Evolutionary conservation across 78 protist genomes (phyloP), one percentile per base, ranked within the genome.

Genomic region (Protostelium mycophagum): DNA sequence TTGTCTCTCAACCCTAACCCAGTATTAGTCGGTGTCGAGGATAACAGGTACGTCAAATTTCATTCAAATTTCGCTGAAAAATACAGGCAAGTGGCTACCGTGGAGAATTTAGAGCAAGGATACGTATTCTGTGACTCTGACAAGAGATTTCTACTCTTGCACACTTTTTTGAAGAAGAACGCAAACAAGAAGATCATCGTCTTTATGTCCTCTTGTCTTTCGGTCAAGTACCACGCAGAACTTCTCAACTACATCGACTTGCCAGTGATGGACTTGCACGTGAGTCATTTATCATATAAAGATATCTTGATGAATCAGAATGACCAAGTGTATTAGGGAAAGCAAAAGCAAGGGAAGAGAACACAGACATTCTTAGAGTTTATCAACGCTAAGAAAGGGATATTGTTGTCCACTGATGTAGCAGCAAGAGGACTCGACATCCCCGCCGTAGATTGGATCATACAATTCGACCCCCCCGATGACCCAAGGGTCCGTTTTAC

Each of bases 401-500:
- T 97, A 25, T 93, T 99, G 23, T 89, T 99, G 25, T 97, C 97
- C 87, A 99, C 99, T 0, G 99, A 99, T 89, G 99, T 99, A 35
- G 99, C 99, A 0, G 99, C 99, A 0, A 97, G 99, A 34, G 99
- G 99, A 16, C 90, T 99, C 0, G 99, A 99, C 94, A 98, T 99
- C 84, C 99, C 99, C 5, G 88, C 83, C 0, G 99, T 99, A 28
- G 99, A 99, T 91, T 98, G 99, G 99, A 97, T 98, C 84, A 88
- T 98, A 38, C 99, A 99, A 95, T 99, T 38, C 86, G 99, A 99
- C 89, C 99, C 99, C 28, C 99, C 99, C 0, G 99, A 97, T 87
- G 99, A 97, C 85, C 98, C 99, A 28, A 90, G 34, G 35, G 95
- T 51, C 73, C 73, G 73, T 51, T 16, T 16, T 25, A 25, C 73